Base-by-base conservation (phyloP, 2,329 filamentous ascomycete species). In the Dothistroma pini region DNA sequence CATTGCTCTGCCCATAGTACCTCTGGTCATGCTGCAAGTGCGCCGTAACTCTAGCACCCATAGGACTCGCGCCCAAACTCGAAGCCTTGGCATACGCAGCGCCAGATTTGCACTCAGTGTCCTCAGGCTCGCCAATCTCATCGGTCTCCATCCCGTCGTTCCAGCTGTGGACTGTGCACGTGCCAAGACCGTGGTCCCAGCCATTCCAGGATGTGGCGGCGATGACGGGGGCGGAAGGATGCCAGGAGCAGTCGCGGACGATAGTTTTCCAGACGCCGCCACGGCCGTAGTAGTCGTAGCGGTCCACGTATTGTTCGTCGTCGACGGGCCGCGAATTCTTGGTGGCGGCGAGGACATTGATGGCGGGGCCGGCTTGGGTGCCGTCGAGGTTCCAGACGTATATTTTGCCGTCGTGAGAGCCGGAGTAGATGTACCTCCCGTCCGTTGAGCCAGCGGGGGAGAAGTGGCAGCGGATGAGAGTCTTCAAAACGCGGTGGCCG, bases 351-450 rank as follows among this genome's bases (percentile, higher is more conserved):
- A 84, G 83, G 7, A 97, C 93, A 72, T 97, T 87, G 51, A 99
- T 87, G 2, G 70, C 66, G 48, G 84, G 86, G 4, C 84, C 86
- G 0, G 90, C 91, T 11, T 90, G 72, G 0, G 92, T 97, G 34
- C 91, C 93, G 72, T 99, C 93, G 76, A 97, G 79, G 72, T 97
- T 97, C 83, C 90, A 99, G 48, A 97, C 84, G 69, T 92, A 93
- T 0, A 97, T 89, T 61, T 89, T 89, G 54, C 95, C 95, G 68
- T 97, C 91, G 65, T 91, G 86, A 69, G 90, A 96, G 22, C 95
- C 95, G 21, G 89, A 90, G 77, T 97, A 97, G 22, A 99, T 92
- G 72, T 97, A 97, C 69, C 91, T 84, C 9, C 90, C 92, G 73
- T 97, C 90, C 1, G 91, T 93, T 71, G 90, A 93, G 11, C 84